These are phyloP conservation scores for Arachis monticola DNA, from an alignment of 331 rosid species.

Conservation along the genomic window DNA sequence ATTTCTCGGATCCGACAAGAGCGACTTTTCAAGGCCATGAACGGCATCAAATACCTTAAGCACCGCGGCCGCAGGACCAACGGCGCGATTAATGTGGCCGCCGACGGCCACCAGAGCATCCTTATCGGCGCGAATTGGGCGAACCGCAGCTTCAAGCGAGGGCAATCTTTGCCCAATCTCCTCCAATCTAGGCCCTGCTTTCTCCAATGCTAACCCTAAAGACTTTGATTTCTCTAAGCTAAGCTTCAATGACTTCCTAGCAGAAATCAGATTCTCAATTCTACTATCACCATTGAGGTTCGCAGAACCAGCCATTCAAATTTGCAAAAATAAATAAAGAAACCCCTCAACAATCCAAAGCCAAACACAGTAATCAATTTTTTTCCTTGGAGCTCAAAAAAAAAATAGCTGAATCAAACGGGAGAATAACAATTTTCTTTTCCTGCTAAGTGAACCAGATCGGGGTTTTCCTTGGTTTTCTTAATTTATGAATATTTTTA, in stretches of 20 bases:
- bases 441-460: slow-evolving; percentile 1
- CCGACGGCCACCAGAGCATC: slow-evolving; percentile 92
- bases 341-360: slow-evolving; percentile 21
- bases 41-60: slow-evolving; percentile 98
- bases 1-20: slow-evolving; percentile 77
- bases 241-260: slow-evolving; percentile 72
- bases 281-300: slow-evolving; percentile 45
- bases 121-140: slow-evolving; percentile 88
- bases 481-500: background rate
- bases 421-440: background rate
- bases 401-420: background rate
- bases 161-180: slow-evolving; percentile 80
- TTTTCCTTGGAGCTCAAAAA: background rate
- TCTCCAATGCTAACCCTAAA: slow-evolving; percentile 67
- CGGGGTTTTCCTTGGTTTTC: background rate
- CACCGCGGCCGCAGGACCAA: slow-evolving; percentile 97
- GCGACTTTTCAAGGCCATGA: slow-evolving; percentile 93
- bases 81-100: slow-evolving; percentile 96
- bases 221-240: slow-evolving; percentile 82
- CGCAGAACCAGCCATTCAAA: slow-evolving; percentile 64
- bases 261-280: slow-evolving; percentile 66
- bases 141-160: slow-evolving; percentile 76
- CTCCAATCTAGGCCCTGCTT: slow-evolving; percentile 78
- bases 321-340: slow-evolving; percentile 1
- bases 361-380: slow-evolving; percentile 20